Evolutionary conservation across 148 eudicot genomes (phyloP), one percentile per base, ranked within the genome.

Genomic region (Rhododendron mucronatum): DNA sequence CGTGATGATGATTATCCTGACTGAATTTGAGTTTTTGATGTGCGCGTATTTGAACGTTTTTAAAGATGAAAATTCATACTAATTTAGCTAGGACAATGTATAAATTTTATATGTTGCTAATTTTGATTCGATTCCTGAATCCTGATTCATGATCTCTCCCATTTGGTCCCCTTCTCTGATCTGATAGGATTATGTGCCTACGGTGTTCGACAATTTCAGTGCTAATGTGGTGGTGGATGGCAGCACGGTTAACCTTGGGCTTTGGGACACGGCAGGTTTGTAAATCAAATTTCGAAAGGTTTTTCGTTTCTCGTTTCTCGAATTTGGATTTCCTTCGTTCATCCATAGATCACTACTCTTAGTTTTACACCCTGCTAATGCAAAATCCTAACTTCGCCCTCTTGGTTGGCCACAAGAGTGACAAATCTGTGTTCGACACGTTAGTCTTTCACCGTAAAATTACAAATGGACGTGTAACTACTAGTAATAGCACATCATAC

Each of bases 141-240:
- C 41, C 41, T 39, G 7, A 0, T 41, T 59, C 16, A 0, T 21
- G 20, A 5, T 63, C 50, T 39, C 75, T 16, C 51, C 51, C 4
- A 6, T 30, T 77, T 63, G 4, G 18, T 44, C 28, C 28, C 33
- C 30, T 50, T 81, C 35, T 33, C 35, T 33, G 35, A 33, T 33
- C 20, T 63, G 48, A n/a, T 30, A 89, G 91, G 91, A 89, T 78
- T 89, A 89, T n/a, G 91, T 89, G 67, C 90, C 90, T 5, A 89
- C 90, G 5, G 90, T 89, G 48, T 89, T 89, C 30, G 90, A 89
- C 87, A 89, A 89, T 78, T 89, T 87, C 84, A 89, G 91, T 82
- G 89, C 91, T 26, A 89, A 87, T 89, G 91, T 89, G 78, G 91
- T 89, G 79, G 91, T 89, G 47, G 91, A 87, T 87, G 91, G 87